Conservation (phyloP, 2,329 filamentous ascomycete species). For the Macrophomina phaseolina region DNA sequence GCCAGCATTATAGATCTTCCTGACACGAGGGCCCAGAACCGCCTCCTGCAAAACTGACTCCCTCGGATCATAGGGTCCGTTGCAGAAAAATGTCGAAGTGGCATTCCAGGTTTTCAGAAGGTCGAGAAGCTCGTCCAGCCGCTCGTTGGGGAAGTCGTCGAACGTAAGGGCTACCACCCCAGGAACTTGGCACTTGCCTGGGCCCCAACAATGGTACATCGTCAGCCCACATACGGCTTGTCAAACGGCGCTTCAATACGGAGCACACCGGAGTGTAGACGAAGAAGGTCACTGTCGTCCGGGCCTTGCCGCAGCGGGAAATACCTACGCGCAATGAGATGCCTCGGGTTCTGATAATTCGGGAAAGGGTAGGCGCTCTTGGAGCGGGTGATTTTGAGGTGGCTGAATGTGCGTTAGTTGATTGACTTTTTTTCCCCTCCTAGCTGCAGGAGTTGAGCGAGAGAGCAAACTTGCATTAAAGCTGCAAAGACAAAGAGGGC, state of each 20-base stretch:
- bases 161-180: conserved; percentile 2
- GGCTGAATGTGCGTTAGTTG: not conserved
- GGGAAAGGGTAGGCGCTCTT: conserved; percentile 1
- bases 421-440: no score
- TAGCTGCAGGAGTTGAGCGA: no score
- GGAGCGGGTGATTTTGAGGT: not conserved
- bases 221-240: not conserved
- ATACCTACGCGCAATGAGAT: not conserved
- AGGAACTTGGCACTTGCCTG: not conserved
- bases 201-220: not conserved
- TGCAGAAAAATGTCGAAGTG: conserved; percentile 2
- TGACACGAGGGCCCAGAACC: not conserved
- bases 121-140: conserved; percentile 5
- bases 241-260: no score
- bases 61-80: conserved; percentile 8
- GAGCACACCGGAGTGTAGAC: not conserved
- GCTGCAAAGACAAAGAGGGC: not conserved
- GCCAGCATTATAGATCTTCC: not conserved
- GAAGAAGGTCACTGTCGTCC: not conserved
- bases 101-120: not conserved
- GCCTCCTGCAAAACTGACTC: not conserved
- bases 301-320: not conserved
- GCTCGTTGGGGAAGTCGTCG: not conserved
- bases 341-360: not conserved
- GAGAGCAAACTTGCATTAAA: not conserved